Evolutionary conservation across 768 basidiomycete species (phyloP).

Genomic region (Rhizopogon sp.): DNA sequence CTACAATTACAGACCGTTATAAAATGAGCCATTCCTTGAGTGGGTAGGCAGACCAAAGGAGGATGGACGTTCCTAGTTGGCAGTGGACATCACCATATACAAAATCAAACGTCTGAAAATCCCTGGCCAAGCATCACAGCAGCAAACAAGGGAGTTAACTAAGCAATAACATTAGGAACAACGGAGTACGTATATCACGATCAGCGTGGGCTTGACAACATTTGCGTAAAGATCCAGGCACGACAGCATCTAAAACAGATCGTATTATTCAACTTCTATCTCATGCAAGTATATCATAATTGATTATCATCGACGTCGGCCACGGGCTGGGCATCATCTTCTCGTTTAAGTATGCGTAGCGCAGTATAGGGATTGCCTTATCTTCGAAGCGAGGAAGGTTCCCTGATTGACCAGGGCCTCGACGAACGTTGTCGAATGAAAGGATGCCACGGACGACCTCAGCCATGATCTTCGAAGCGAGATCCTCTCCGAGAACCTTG

Average conservation of each 20-base stretch:
- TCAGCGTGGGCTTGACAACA: no score
- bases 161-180: no score
- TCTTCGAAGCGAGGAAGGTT: constrained; percentile 54
- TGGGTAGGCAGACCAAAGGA: no score
- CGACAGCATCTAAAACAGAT: background rate
- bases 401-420: constrained; percentile 68
- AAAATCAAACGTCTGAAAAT: no score
- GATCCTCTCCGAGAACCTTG: constrained; percentile 45
- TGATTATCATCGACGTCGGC: constrained; percentile 62
- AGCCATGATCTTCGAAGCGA: constrained; percentile 55
- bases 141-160: no score
- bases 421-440: constrained; percentile 49
- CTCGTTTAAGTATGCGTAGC: constrained; percentile 51
- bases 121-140: no score
- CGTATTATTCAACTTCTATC: background rate
- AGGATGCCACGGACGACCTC: constrained; percentile 63
- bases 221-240: no score
- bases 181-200: no score
- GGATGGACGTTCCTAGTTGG: no score
- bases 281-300: constrained; percentile 29
- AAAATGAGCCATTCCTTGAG: background rate
- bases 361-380: constrained; percentile 39
- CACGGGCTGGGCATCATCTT: constrained; percentile 52
- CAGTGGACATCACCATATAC: no score
- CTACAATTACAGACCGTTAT: background rate